Evolutionary conservation across 306 rosid species (phyloP).

Genomic region (Trifolium repens): DNA sequence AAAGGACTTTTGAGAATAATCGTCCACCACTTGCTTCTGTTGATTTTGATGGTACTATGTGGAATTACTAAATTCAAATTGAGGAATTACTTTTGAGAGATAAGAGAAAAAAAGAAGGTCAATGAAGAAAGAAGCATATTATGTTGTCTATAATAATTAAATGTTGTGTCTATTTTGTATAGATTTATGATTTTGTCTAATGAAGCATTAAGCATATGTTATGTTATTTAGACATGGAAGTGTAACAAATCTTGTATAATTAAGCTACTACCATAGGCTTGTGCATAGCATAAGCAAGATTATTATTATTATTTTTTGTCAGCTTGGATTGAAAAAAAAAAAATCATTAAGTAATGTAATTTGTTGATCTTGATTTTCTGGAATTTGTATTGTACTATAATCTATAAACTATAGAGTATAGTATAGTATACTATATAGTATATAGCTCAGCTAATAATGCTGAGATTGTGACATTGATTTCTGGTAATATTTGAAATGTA

Average conservation of each 20-base stretch:
- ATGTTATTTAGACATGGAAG: not conserved
- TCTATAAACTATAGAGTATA: not conserved
- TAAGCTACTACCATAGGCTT: constrained; percentile 6
- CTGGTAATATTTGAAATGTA: constrained; percentile 34
- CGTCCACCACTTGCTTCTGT: constrained; percentile 47
- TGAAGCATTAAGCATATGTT: constrained; percentile 44
- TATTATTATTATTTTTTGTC: constrained; percentile 39
- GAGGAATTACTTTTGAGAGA: not conserved
- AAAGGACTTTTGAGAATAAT: constrained; percentile 48
- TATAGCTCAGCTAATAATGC: constrained; percentile 37
- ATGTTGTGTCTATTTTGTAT: not conserved
- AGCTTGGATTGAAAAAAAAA: constrained; percentile 33
- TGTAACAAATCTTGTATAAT: constrained; percentile 50
- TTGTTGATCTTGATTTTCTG: constrained; percentile 51
- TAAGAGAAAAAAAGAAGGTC: not conserved
- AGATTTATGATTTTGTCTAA: constrained; percentile 34
- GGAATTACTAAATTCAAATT: constrained; percentile 58
- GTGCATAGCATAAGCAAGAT: constrained; percentile 30
- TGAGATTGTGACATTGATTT: constrained; percentile 39
- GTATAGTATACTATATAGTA: not conserved
- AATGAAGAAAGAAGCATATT: not conserved
- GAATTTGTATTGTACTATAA: constrained; percentile 22
- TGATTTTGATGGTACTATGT: constrained; percentile 50
- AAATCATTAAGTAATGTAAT: constrained; percentile 49
- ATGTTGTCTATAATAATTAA: constrained; percentile 25